Conservation (phyloP, 2,329 filamentous ascomycete species). For the Fusarium foetens region DNA sequence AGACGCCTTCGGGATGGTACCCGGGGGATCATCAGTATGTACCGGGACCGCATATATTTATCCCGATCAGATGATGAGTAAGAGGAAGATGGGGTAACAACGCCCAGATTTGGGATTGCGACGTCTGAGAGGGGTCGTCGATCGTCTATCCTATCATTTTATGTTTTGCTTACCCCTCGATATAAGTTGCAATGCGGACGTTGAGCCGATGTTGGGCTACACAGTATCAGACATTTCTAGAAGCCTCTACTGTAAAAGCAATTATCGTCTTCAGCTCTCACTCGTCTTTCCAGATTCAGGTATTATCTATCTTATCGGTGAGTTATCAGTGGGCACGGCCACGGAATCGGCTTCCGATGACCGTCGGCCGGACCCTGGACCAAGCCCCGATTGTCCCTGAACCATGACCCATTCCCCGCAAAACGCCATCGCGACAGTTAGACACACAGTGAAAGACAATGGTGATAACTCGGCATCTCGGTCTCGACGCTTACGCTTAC, state of each 20-base stretch:
- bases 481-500: conserved; percentile 16
- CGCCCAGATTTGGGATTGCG: not conserved
- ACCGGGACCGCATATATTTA: conserved; percentile 3
- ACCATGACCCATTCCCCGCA: conserved; percentile 23
- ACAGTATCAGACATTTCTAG: conserved; percentile 1
- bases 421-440: conserved; percentile 12
- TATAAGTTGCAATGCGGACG: not conserved
- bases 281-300: not conserved
- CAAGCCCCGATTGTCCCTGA: not conserved
- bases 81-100: conserved; percentile 1
- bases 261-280: not conserved
- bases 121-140: conserved; percentile 1
- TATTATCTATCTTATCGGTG: not conserved
- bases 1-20: conserved; percentile 18
- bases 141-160: conserved; percentile 2
- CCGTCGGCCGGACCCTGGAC: conserved; percentile 15
- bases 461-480: conserved; percentile 46
- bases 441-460: not conserved
- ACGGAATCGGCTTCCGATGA: conserved; percentile 26
- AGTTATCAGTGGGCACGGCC: conserved; percentile 22
- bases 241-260: not conserved
- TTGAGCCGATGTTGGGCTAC: not conserved
- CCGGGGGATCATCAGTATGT: conserved; percentile 13
- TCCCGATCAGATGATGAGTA: conserved; percentile 37
- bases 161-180: conserved; percentile 12